Evolutionary conservation across 2,329 filamentous ascomycete genomes (phyloP), one percentile per base, ranked within the genome.

Genomic region (Microcyclospora tardicrescens): DNA sequence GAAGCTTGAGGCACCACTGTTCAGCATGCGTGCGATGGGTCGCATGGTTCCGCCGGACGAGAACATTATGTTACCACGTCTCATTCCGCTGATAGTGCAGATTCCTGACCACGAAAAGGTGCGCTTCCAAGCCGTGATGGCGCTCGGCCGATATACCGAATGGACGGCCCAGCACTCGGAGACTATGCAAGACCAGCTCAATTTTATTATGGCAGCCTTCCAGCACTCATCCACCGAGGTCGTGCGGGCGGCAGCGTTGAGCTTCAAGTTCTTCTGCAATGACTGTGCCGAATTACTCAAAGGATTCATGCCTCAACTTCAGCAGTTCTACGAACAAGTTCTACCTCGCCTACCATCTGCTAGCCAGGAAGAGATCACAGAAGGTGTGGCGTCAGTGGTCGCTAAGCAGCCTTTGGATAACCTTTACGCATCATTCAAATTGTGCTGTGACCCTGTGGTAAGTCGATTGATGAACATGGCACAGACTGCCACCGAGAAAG

Each of bases 91-190:
- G 40, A 77, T 98, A 45, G 85, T 94, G 10, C 84, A 93, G 56
- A 93, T 98, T 43, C 91, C 91, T 0, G 80, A 84, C 54, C 91
- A 98, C 54, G 85, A 96, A 62, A 98, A 96, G 66, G 74, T 98
- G n/a, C 84, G 87, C 6, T 98, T 98, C 62, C 89, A 93, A 45
- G 89, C 89, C 5, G 94, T 96, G 54, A 95, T 98, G 86, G 87
- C 93, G 2, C 73, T 98, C 15, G 91, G 86, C 29, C 76, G 91
- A 45, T 98, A 98, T 58, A 98, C 93, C 0, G 89, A 96, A 61
- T 98, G 91, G 91, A 98, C 93, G 0, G 78, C 91, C 5, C 79
- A 85, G 35, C 91, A 98, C 55, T 84, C 89, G 0, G 85, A 95
- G 42, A 93, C 89, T 34, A 70, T 98, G 8, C 83, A 94, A 60